A percentile compares a stretch with the other conserved stretches of the same genome.
Conservation (phyloP, 495 filamentous ascomycete species). For the Penicillium dipodomyicola region DNA sequence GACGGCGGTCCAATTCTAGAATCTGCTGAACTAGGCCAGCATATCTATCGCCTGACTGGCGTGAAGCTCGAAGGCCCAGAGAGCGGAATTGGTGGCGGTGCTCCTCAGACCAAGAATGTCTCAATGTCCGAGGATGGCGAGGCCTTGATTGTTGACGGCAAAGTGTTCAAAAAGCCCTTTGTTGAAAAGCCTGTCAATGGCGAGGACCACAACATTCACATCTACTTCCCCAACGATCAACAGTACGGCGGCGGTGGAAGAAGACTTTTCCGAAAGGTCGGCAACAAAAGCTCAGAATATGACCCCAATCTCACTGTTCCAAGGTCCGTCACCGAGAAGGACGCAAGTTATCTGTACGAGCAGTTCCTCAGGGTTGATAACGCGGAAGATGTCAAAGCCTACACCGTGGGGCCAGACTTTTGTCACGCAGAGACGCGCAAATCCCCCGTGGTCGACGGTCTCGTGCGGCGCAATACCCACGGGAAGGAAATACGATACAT, state of each 20-base stretch:
- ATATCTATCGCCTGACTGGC: constrained; percentile 75
- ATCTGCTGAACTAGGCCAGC: constrained; percentile 70
- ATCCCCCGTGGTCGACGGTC: constrained; percentile 92
- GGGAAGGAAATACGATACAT: constrained; percentile 97
- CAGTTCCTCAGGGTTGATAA: constrained; percentile 96
- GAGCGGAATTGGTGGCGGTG: constrained; percentile 68
- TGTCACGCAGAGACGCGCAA: constrained; percentile 97
- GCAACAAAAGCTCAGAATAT: constrained; percentile 96
- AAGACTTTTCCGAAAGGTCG: constrained; percentile 91
- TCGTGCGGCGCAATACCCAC: constrained; percentile 92
- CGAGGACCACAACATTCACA: constrained; percentile 97
- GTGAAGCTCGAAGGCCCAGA: constrained; percentile 72
- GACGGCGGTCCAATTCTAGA: constrained; percentile 85
- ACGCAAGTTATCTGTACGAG: constrained; percentile 89
- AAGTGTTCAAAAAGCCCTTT: constrained; percentile 82
- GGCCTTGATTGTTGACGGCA: constrained; percentile 81
- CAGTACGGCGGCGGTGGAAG: constrained; percentile 79
- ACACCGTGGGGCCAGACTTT: constrained; percentile 90
- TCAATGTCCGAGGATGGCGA: constrained; percentile 84
- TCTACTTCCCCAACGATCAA: constrained; percentile 84
- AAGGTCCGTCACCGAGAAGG: constrained; percentile 71
- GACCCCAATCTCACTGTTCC: constrained; percentile 73
- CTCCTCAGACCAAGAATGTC: constrained; percentile 58
- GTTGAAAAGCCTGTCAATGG: constrained; percentile 98
- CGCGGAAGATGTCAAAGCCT: constrained; percentile 96